phyloP scores from a whole-genome alignment of 2,329 filamentous ascomycete species.

The Aaosphaeria arxii region DNA sequence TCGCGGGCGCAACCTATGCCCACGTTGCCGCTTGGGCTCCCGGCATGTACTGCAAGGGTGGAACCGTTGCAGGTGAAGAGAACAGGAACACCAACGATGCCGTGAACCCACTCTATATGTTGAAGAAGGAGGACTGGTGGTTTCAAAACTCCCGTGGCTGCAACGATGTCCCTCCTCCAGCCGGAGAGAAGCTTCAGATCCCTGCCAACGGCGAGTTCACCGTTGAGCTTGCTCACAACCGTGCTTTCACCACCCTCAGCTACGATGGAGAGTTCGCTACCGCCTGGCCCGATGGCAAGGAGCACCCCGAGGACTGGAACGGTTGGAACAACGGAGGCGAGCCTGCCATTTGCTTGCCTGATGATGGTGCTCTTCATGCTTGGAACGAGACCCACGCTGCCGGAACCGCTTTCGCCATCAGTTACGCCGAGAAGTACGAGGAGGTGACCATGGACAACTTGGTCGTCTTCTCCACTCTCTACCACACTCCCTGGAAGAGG shows the following conservation, averaged over 20 bases:
- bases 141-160: constrained; percentile 51
- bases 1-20: constrained; percentile 19
- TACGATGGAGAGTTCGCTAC: constrained; percentile 38
- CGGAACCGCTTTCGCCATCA: constrained; percentile 52
- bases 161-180: constrained; percentile 37
- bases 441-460: constrained; percentile 51
- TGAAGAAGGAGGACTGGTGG: constrained; percentile 49
- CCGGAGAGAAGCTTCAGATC: constrained; percentile 42
- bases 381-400: constrained; percentile 43
- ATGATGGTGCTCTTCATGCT: constrained; percentile 48
- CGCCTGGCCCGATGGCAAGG: constrained; percentile 49
- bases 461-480: constrained; percentile 48
- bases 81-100: constrained; percentile 45
- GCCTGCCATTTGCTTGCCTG: constrained; percentile 32
- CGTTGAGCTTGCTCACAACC: constrained; percentile 52
- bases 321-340: constrained; percentile 30
- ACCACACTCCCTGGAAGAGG: constrained; percentile 40
- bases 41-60: constrained; percentile 42
- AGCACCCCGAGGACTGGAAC: constrained; percentile 47
- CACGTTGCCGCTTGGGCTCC: constrained; percentile 39
- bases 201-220: constrained; percentile 50
- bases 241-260: constrained; percentile 48
- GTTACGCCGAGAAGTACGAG: constrained; percentile 47
- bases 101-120: constrained; percentile 47
- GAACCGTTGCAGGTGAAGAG: constrained; percentile 26